Evolutionary conservation across 23 red algal genomes (phyloP).

Genomic region (Chondrus crispus): DNA sequence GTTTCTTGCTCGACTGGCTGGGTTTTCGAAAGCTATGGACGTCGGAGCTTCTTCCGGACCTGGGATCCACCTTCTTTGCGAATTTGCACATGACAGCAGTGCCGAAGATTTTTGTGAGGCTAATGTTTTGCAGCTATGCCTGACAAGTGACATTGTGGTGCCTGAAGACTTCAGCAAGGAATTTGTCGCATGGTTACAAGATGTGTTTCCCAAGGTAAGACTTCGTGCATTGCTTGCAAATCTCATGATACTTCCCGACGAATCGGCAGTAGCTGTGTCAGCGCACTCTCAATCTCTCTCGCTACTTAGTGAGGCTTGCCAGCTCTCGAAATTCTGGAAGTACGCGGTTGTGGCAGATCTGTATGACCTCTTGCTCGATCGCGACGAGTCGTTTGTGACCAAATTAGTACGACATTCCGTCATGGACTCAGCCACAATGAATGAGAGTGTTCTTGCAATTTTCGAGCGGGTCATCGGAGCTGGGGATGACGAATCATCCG

Average conservation of each 20-base stretch:
- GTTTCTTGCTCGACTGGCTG: slow-evolving; percentile 28
- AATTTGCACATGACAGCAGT: slow-evolving; percentile 39
- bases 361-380: not conserved
- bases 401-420: slow-evolving; percentile 33
- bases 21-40: slow-evolving; percentile 16
- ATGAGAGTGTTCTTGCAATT: slow-evolving; percentile 12
- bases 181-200: not conserved
- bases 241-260: slow-evolving; percentile 26
- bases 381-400: not conserved
- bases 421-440: slow-evolving; percentile 41
- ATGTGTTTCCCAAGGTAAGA: not conserved
- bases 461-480: slow-evolving; percentile 32
- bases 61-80: slow-evolving; percentile 34
- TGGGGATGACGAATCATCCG: not conserved
- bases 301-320: slow-evolving; percentile 30
- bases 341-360: not conserved
- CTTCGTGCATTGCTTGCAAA: slow-evolving; percentile 2
- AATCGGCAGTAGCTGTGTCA: slow-evolving; percentile 53
- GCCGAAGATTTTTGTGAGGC: not conserved
- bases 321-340: slow-evolving; percentile 17
- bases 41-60: slow-evolving; percentile 5
- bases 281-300: slow-evolving; percentile 22
- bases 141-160: not conserved
- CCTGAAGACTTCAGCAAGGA: not conserved
- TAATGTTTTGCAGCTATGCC: not conserved